Conservation (phyloP, 371 early-diverging fungal species). For the Lichtheimia ramosa region DNA sequence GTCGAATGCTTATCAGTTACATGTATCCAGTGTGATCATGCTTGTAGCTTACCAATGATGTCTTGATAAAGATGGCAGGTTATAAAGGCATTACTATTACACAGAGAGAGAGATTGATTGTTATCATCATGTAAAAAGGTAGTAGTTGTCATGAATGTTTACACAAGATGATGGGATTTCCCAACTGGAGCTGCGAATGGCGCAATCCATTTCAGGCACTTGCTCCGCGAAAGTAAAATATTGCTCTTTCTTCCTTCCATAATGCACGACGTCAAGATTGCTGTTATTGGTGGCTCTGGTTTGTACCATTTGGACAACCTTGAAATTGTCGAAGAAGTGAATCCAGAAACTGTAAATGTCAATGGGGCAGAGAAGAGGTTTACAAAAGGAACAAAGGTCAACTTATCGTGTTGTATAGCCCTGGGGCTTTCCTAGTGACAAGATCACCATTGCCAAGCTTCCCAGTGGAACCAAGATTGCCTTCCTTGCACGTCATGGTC, state of each 20-base stretch:
- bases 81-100: too few species aligned
- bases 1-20: too few species aligned
- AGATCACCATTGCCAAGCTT: conserved; percentile 71
- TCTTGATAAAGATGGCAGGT: too few species aligned
- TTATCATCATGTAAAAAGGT: too few species aligned
- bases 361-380: background rate
- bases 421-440: conserved; percentile 89
- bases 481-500: conserved; percentile 96
- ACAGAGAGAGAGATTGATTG: too few species aligned
- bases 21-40: too few species aligned
- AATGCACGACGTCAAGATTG: conserved; percentile 72
- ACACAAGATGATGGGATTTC: too few species aligned
- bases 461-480: conserved; percentile 83
- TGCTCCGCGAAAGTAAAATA: background rate
- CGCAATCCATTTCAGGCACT: too few species aligned
- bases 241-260: conserved; percentile 1
- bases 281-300: conserved; percentile 94
- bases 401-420: conserved; percentile 53
- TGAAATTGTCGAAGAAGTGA: conserved; percentile 78
- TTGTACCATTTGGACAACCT: conserved; percentile 91
- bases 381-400: background rate
- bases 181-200: too few species aligned
- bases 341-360: conserved; percentile 77
- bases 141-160: too few species aligned
- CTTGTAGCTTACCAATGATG: too few species aligned